Percentiles rank a stretch among this genome's conserved stretches.
Conservation (phyloP, 2,329 filamentous ascomycete genomes). For the Stemphylium vesicarium region DNA sequence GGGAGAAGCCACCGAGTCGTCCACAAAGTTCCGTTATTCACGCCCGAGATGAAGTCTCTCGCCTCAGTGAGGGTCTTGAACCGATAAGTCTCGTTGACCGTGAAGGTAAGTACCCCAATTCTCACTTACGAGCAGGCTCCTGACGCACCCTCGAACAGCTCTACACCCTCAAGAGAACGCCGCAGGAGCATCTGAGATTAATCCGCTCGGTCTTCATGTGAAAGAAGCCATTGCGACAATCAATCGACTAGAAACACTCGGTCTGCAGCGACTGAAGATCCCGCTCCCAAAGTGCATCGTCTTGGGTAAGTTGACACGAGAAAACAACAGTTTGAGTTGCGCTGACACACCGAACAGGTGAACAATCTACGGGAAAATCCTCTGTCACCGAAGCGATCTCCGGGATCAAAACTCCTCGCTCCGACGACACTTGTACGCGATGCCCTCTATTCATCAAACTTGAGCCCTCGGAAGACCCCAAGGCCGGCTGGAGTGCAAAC, state of each 20-base stretch:
- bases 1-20: too few species aligned
- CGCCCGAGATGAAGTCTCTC: constrained; percentile 9
- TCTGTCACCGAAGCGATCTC: constrained; percentile 59
- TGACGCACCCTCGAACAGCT: neutral
- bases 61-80: constrained; percentile 12
- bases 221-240: constrained; percentile 71
- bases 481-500: constrained; percentile 66
- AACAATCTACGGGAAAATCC: constrained; percentile 85
- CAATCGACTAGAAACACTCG: constrained; percentile 69
- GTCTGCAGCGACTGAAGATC: constrained; percentile 70
- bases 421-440: constrained; percentile 75
- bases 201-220: constrained; percentile 64
- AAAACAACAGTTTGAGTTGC: neutral
- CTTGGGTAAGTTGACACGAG: constrained; percentile 60
- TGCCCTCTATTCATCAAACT: constrained; percentile 83
- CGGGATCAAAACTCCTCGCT: constrained; percentile 74
- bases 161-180: neutral
- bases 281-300: constrained; percentile 80
- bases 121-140: neutral
- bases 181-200: constrained; percentile 11
- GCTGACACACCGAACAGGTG: constrained; percentile 43
- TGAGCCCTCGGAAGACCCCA: constrained; percentile 57
- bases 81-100: constrained; percentile 5
- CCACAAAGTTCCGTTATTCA: too few species aligned
- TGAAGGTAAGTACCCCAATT: constrained; percentile 8